phyloP scores from a whole-genome alignment of 169 alveolate genomes.

The Plasmodium cynomolgi region DNA sequence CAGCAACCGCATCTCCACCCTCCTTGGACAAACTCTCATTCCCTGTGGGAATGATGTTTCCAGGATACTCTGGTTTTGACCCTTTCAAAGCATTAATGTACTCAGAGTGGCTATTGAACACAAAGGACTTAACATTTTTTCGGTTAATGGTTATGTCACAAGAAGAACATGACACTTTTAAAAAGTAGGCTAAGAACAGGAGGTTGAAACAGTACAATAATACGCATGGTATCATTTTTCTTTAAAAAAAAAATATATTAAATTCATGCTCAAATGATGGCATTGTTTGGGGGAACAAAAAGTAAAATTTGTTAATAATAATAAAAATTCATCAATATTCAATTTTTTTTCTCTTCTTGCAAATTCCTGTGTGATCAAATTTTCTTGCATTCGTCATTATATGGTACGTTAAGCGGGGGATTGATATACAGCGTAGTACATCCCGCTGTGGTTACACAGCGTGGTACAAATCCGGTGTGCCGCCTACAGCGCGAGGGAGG shows the following conservation, averaged over 20 bases:
- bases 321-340: background rate
- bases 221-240: constrained; percentile 46
- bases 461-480: background rate
- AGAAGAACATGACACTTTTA: background rate
- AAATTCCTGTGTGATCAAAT: background rate
- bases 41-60: background rate
- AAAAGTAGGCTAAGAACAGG: constrained; percentile 2
- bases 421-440: too few species aligned
- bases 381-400: background rate
- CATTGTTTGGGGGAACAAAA: background rate
- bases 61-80: background rate
- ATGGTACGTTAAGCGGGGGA: background rate
- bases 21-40: background rate
- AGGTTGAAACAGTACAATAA: background rate
- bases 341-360: background rate
- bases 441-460: background rate
- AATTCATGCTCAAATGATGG: background rate
- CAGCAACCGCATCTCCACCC: background rate
- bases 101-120: background rate
- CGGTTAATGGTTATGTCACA: constrained; percentile 8
- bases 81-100: background rate
- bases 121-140: background rate
- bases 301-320: background rate
- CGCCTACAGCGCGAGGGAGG: background rate
- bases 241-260: constrained; percentile 2